Percentiles rank a stretch among this genome's conserved stretches.
Conservation (phyloP, 2,329 filamentous ascomycete species). For the Colletotrichum gigasporum region DNA sequence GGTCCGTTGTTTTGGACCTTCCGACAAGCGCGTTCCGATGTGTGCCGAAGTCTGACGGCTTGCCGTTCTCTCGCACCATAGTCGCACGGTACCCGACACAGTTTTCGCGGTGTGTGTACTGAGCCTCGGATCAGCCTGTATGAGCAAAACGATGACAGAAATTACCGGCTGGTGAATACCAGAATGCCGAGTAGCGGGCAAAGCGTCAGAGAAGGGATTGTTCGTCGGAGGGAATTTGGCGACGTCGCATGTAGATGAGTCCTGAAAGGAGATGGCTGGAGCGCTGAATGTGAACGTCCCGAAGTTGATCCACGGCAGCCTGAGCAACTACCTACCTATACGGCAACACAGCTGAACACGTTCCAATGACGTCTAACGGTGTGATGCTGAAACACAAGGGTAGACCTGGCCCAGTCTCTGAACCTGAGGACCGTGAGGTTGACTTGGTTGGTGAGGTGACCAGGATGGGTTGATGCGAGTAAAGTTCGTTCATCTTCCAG, state of each 20-base stretch:
- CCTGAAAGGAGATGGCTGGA: neutral
- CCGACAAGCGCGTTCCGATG: too few species aligned
- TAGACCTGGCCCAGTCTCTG: neutral
- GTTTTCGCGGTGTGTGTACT: too few species aligned
- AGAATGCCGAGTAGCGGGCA: neutral
- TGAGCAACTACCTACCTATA: neutral
- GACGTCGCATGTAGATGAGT: neutral
- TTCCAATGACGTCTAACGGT: slow-evolving; percentile 1
- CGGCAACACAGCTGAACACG: slow-evolving; percentile 1
- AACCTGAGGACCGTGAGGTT: neutral
- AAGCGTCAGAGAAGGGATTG: neutral
- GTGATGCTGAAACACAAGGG: slow-evolving; percentile 4
- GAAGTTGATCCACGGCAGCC: neutral
- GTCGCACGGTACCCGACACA: too few species aligned
- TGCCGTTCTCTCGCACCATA: too few species aligned
- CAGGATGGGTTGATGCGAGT: neutral
- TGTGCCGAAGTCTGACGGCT: too few species aligned
- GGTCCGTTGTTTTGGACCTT: too few species aligned
- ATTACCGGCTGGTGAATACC: neutral
- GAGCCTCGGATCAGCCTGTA: neutral
- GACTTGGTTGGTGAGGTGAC: neutral
- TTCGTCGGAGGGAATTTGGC: neutral
- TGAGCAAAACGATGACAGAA: neutral
- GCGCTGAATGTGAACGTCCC: neutral
- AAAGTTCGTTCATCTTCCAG: neutral